Conservation (phyloP, 1,284 basidiomycete species). For the Moesziomyces sp. region DNA sequence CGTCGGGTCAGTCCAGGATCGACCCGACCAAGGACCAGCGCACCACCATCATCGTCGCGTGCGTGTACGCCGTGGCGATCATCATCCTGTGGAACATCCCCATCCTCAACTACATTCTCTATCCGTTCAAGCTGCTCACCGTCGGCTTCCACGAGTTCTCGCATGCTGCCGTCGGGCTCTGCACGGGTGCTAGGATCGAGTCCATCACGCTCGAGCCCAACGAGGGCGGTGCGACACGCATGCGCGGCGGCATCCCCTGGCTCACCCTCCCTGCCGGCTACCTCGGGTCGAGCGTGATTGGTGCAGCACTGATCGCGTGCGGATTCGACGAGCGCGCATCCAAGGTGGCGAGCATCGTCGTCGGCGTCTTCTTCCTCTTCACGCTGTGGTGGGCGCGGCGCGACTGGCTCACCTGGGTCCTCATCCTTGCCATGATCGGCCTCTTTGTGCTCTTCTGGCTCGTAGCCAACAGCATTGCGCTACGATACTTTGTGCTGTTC, state of each 20-base stretch:
- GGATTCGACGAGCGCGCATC: conserved; percentile 91
- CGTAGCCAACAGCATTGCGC: conserved; percentile 47
- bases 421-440: conserved; percentile 57
- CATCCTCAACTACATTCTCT: conserved; percentile 63
- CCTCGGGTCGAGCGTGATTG: conserved; percentile 82
- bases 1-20: conserved; percentile 29
- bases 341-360: conserved; percentile 84
- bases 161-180: conserved; percentile 70
- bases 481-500: conserved; percentile 80
- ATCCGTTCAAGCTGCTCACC: conserved; percentile 67
- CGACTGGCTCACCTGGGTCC: conserved; percentile 74
- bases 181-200: conserved; percentile 91
- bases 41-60: conserved; percentile 66
- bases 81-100: conserved; percentile 63
- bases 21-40: conserved; percentile 59
- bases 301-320: conserved; percentile 86
- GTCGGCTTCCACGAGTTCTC: conserved; percentile 60
- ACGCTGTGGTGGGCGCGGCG: conserved; percentile 87
- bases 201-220: conserved; percentile 71
- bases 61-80: conserved; percentile 59
- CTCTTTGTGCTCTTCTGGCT: conserved; percentile 59
- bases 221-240: conserved; percentile 90
- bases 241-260: conserved; percentile 90
- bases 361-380: conserved; percentile 88
- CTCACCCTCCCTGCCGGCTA: conserved; percentile 78